Percentiles rank a stretch among this genome's conserved stretches.
These are phyloP conservation scores for Diversispora eburnea DNA, from an alignment of 192 early-diverging fungal genomes.

Conservation along the genomic window DNA sequence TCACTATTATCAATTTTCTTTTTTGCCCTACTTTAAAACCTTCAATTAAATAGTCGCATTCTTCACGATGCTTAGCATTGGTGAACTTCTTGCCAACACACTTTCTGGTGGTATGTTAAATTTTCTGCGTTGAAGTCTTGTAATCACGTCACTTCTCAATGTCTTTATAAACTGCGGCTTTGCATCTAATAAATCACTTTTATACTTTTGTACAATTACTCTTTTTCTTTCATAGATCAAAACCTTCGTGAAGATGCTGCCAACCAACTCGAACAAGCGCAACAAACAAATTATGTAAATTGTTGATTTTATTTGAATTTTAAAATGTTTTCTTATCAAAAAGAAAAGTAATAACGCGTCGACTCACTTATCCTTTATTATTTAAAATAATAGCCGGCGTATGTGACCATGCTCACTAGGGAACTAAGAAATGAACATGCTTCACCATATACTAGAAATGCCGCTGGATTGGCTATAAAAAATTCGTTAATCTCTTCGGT, in stretches of 20 bases:
- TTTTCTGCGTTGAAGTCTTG: slow-evolving; percentile 1
- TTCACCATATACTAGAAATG: slow-evolving; percentile 60
- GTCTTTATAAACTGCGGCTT: neutral
- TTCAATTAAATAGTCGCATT: neutral
- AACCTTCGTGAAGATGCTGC: slow-evolving; percentile 79
- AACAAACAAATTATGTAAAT: slow-evolving; percentile 81
- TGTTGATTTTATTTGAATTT: slow-evolving; percentile 1
- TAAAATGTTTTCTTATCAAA: slow-evolving; percentile 6
- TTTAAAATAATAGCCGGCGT: slow-evolving; percentile 52
- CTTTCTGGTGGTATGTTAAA: slow-evolving; percentile 56
- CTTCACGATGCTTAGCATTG: slow-evolving; percentile 44
- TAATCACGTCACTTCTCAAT: neutral
- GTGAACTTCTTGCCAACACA: slow-evolving; percentile 68
- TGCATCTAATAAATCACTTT: slow-evolving; percentile 4
- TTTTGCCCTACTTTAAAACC: too few relatives aligned
- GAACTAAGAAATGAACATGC: slow-evolving; percentile 80
- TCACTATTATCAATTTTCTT: too few relatives aligned
- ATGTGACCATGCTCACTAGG: slow-evolving; percentile 67
- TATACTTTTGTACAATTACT: neutral
- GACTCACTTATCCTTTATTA: slow-evolving; percentile 2
- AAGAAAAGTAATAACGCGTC: slow-evolving; percentile 2
- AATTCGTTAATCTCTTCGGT: slow-evolving; percentile 74
- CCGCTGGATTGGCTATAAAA: slow-evolving; percentile 91
- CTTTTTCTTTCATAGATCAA: slow-evolving; percentile 48
- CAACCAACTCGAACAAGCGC: slow-evolving; percentile 66